Base-by-base conservation (phyloP, 2,329 filamentous ascomycete species). In the Aspergillus carbonarius region DNA sequence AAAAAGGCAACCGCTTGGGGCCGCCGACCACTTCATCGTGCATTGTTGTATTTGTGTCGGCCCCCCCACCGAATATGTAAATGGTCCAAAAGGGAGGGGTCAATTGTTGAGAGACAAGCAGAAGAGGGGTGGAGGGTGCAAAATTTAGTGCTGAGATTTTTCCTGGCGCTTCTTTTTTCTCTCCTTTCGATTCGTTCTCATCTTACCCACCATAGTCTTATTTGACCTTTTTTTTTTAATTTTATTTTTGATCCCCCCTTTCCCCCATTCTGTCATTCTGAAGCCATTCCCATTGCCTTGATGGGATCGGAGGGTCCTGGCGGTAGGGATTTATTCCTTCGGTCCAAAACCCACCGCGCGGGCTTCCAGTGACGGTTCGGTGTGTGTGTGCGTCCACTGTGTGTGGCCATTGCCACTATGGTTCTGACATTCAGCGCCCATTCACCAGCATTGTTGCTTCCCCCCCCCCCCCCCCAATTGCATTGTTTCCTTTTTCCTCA, bases 21-120 rank as follows among this genome's bases (percentile, higher is more conserved):
- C 53, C 58, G 53, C 58, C 59, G 61, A 63, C 66, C 63, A 67
- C 56, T 64, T 66, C 62, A 66, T 63, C 60, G 58, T 64, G 63
- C 62, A 64, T 62, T 57, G 23, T 23, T 23, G 23, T 23, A 23
- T 23, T 23, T 23, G 54, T 32, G 47, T 62, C 50, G 57, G 60
- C 42, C 61, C 60, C 60, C 54, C 52, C 44, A 55, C 35, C 27
- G 23, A 18, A 46, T 52, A 42, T 58, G 57, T 59, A 63, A 57
- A 55, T 52, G 52, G 58, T 61, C 57, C 44, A 59, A 58, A 59
- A 46, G 50, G 20, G 49, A 20, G 44, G n/a, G 39, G 12, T 42
- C 39, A 18, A 42, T 42, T 18, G 44, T 48, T 12, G 44, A 30
- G 44, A 48, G 23, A 48, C 44, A 48, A 32, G 44, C 9, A 55